These are phyloP conservation scores for Amanita bisporigera DNA, from an alignment of 1,284 basidiomycete genomes.

Conservation along the genomic window DNA sequence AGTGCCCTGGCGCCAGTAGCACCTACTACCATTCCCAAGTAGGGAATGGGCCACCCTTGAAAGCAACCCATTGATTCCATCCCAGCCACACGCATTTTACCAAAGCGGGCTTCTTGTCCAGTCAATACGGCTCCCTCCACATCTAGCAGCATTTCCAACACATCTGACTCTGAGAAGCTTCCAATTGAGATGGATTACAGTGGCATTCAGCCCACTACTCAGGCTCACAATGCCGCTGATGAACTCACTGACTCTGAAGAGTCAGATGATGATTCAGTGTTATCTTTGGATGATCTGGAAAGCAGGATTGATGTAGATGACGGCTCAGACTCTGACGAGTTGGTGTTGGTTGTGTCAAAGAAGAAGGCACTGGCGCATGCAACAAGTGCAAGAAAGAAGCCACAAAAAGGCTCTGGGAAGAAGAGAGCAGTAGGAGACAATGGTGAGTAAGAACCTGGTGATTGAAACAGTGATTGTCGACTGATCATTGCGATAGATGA, in stretches of 20 bases:
- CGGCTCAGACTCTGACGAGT: neutral
- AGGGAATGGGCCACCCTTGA: neutral
- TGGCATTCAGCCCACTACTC: neutral
- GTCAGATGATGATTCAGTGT: neutral
- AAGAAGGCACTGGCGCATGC: neutral
- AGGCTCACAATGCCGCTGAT: neutral
- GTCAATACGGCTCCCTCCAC: neutral
- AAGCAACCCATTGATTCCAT: neutral
- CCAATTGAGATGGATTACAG: neutral
- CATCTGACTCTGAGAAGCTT: conserved; percentile 3
- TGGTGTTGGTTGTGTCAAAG: neutral
- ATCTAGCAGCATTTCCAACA: neutral
- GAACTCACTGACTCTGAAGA: neutral
- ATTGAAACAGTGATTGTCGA: neutral
- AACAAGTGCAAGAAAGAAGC: neutral
- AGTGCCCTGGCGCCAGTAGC: neutral
- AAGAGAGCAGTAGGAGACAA: neutral
- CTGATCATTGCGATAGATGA: neutral
- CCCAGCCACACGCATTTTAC: neutral
- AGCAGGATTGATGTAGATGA: neutral
- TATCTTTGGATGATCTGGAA: neutral
- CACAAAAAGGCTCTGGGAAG: neutral
- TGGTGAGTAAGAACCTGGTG: conserved; percentile 1
- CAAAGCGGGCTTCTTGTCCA: neutral
- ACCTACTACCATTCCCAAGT: neutral